phyloP scores from a whole-genome alignment of 768 basidiomycete species.

The Agrocybe praecox region DNA sequence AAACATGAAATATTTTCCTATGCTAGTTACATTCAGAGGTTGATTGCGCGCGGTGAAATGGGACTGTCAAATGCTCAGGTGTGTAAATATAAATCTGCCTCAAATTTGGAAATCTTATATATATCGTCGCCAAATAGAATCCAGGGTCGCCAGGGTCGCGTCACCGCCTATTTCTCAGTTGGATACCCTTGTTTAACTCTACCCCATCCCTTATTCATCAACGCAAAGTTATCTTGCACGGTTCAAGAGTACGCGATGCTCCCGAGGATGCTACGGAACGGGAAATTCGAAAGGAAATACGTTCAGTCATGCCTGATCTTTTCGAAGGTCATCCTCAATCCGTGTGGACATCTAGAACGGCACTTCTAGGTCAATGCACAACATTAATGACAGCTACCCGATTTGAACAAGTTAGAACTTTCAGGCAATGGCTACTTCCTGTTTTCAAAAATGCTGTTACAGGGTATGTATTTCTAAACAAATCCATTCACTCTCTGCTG shows the following conservation, averaged over 20 bases:
- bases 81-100: slow-evolving; percentile 14
- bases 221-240: slow-evolving; percentile 70
- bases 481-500: not conserved
- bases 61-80: slow-evolving; percentile 61
- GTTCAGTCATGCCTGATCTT: slow-evolving; percentile 62
- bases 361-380: slow-evolving; percentile 45
- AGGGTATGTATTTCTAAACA: slow-evolving; percentile 35
- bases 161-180: slow-evolving; percentile 69
- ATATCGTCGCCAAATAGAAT: slow-evolving; percentile 28
- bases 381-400: slow-evolving; percentile 57
- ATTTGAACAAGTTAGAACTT: slow-evolving; percentile 73
- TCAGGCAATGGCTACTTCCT: slow-evolving; percentile 78
- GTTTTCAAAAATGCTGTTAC: slow-evolving; percentile 55
- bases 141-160: slow-evolving; percentile 55
- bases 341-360: slow-evolving; percentile 34
- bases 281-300: slow-evolving; percentile 71
- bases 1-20: slow-evolving; percentile 76
- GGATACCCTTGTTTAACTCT: slow-evolving; percentile 69
- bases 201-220: slow-evolving; percentile 65
- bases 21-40: slow-evolving; percentile 71
- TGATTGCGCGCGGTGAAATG: slow-evolving; percentile 78
- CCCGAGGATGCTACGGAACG: slow-evolving; percentile 73
- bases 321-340: slow-evolving; percentile 52
- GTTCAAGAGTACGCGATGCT: slow-evolving; percentile 66
- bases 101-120: not conserved